phyloP scores from a whole-genome alignment of 2,329 filamentous ascomycete genomes.

The Aspergillus clavatus region DNA sequence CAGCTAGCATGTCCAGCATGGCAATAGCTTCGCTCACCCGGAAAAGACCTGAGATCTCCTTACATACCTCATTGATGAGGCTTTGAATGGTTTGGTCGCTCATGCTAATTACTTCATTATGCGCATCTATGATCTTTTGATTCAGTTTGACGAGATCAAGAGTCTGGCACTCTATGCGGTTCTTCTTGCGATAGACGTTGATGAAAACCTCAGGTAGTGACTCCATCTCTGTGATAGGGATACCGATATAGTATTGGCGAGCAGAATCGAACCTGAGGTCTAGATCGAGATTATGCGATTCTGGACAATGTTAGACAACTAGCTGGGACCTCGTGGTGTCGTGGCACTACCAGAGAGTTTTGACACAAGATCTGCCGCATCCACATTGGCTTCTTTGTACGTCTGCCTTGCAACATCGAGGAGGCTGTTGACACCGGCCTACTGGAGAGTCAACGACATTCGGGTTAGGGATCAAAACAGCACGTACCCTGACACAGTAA shows the following conservation, averaged over 20 bases:
- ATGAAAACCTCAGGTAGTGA: conserved; percentile 66
- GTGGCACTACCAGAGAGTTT: conserved; percentile 56
- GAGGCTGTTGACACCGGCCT: conserved; percentile 76
- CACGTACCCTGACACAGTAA: conserved; percentile 71
- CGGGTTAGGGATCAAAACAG: not conserved
- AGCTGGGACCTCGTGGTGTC: not conserved
- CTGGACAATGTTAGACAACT: conserved; percentile 39
- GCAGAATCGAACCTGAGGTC: conserved; percentile 70
- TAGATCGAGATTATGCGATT: conserved; percentile 54
- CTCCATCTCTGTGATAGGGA: conserved; percentile 60
- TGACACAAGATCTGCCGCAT: conserved; percentile 67
- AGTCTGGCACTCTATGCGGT: conserved; percentile 82
- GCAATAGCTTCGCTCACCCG: conserved; percentile 80
- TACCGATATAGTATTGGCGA: conserved; percentile 73
- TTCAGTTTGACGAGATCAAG: conserved; percentile 77
- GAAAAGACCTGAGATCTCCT: conserved; percentile 69
- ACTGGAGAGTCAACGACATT: not conserved
- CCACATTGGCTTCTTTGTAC: conserved; percentile 81
- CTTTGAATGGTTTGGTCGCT: conserved; percentile 72
- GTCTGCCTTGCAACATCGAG: conserved; percentile 84
- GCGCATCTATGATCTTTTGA: conserved; percentile 69
- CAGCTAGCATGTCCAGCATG: conserved; percentile 76
- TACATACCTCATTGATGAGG: conserved; percentile 67
- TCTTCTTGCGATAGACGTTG: conserved; percentile 68
- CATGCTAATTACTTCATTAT: conserved; percentile 76